Evolutionary conservation across 179 eudicot species (phyloP).

Genomic region (Corrigiola litoralis): DNA sequence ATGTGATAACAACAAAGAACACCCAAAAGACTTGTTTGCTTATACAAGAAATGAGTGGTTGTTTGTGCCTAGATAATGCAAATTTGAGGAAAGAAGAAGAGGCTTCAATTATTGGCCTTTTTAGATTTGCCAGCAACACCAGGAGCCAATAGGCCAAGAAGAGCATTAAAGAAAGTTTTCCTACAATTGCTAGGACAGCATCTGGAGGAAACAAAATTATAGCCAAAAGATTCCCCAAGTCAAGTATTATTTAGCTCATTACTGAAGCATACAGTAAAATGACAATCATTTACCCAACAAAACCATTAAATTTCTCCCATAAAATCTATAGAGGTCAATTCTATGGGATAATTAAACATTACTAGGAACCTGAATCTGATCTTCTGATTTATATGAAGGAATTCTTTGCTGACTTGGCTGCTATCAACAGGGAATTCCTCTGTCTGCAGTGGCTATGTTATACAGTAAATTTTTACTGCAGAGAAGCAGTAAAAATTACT

Average conservation of each 20-base stretch:
- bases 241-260: neutral
- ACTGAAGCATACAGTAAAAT: neutral
- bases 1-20: neutral
- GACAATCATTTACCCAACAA: constrained; percentile 4
- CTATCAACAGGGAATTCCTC: neutral
- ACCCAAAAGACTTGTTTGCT: neutral
- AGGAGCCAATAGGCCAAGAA: constrained; percentile 15
- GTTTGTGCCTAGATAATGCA: neutral
- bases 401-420: neutral
- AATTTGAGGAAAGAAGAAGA: neutral
- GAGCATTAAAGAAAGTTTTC: constrained; percentile 17
- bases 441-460: neutral
- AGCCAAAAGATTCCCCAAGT: constrained; percentile 16
- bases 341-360: neutral
- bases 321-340: neutral
- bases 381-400: neutral
- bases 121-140: constrained; percentile 18
- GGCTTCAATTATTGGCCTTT: constrained; percentile 16
- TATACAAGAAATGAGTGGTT: neutral
- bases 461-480: no score
- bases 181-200: constrained; percentile 10
- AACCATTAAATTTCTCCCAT: neutral
- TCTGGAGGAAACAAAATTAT: constrained; percentile 12
- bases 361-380: constrained; percentile 13
- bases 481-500: constrained; percentile 16